Conservation (phyloP, 495 filamentous ascomycete species). For the Penicillium robsamsonii region DNA sequence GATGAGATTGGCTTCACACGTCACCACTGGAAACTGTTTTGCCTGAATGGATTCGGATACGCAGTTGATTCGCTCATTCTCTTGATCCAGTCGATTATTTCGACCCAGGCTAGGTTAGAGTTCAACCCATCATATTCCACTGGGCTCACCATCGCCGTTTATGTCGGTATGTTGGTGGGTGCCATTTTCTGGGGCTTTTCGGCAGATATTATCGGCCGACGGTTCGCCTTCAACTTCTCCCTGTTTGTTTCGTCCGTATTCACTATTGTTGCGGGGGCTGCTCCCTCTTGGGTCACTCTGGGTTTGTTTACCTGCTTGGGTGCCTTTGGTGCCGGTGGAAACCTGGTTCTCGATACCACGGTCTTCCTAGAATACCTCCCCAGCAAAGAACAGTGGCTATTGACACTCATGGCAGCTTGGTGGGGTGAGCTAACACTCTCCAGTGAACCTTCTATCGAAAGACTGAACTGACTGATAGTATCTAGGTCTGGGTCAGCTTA, state of each 20-base stretch:
- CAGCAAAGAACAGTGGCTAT: constrained; percentile 42
- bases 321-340: constrained; percentile 60
- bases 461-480: not conserved
- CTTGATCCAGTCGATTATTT: constrained; percentile 56
- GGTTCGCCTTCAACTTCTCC: constrained; percentile 52
- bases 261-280: constrained; percentile 48
- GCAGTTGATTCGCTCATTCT: constrained; percentile 69
- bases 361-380: constrained; percentile 56
- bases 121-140: constrained; percentile 45
- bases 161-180: constrained; percentile 41
- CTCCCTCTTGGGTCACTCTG: constrained; percentile 49
- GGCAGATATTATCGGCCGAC: constrained; percentile 54
- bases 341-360: constrained; percentile 67
- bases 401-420: constrained; percentile 51
- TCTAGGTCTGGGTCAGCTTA: constrained; percentile 25
- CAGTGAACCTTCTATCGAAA: not conserved
- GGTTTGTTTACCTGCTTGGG: constrained; percentile 46
- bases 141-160: constrained; percentile 26
- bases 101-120: constrained; percentile 48
- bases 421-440: constrained; percentile 36
- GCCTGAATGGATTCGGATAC: constrained; percentile 65
- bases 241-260: constrained; percentile 50
- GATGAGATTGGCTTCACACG: constrained; percentile 70
- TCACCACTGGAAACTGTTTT: constrained; percentile 69
- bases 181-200: constrained; percentile 55